These are phyloP conservation scores for Pezicula radicicola DNA, from an alignment of 2,329 filamentous ascomycete genomes.

Conservation along the genomic window DNA sequence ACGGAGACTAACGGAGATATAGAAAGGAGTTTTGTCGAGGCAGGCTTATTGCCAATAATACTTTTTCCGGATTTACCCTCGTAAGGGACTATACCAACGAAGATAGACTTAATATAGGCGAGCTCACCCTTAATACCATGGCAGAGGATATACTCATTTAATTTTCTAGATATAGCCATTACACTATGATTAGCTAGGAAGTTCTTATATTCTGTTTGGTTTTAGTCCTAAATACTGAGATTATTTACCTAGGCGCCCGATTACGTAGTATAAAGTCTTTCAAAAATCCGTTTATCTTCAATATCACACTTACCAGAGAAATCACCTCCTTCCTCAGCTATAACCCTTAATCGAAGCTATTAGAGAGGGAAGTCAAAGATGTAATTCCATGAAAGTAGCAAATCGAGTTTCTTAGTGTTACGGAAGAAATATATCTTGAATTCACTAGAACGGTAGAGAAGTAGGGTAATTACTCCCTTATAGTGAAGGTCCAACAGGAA, in stretches of 20 bases:
- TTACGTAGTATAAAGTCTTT: slow-evolving; percentile 4
- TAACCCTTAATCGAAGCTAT: slow-evolving; percentile 6
- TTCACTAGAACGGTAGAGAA: slow-evolving; percentile 14
- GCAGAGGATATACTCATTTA: slow-evolving; percentile 4
- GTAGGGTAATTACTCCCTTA: slow-evolving; percentile 7
- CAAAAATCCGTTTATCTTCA: slow-evolving; percentile 6
- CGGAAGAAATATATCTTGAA: slow-evolving; percentile 12
- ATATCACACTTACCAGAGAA: slow-evolving; percentile 5
- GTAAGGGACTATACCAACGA: not conserved
- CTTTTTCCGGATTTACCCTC: slow-evolving; percentile 1
- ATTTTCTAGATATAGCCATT: slow-evolving; percentile 4
- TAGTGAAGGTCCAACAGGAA: slow-evolving; percentile 11
- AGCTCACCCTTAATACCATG: slow-evolving; percentile 4
- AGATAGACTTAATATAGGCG: not conserved
- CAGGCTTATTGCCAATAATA: not conserved
- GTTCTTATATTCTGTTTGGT: not conserved
- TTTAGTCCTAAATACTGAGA: not conserved
- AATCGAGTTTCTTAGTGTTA: slow-evolving; percentile 4
- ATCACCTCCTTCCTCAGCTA: slow-evolving; percentile 5
- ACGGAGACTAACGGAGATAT: slow-evolving; percentile 5
- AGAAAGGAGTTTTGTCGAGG: not conserved
- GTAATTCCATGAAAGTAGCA: slow-evolving; percentile 7
- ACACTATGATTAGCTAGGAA: slow-evolving; percentile 3
- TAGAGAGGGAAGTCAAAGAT: slow-evolving; percentile 9
- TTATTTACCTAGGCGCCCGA: slow-evolving; percentile 2